These are phyloP conservation scores for Pyrus hybrid DNA, from an alignment of 331 rosid species.

Conservation along the genomic window DNA sequence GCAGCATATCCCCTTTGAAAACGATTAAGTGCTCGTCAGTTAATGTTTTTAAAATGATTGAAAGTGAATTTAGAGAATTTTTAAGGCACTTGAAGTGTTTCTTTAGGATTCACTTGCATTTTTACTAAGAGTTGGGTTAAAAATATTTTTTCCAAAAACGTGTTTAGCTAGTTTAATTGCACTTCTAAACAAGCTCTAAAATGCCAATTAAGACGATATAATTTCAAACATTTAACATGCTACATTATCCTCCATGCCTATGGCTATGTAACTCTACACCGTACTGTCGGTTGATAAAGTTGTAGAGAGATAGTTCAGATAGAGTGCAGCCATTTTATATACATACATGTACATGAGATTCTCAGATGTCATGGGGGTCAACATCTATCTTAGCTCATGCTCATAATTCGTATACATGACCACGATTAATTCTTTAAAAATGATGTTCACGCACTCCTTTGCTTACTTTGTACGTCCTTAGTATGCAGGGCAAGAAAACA, in stretches of 20 bases:
- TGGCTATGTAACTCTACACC: neutral
- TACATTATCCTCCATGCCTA: neutral
- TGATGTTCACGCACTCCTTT: neutral
- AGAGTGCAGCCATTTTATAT: constrained; percentile 13
- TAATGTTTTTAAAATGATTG: too few relatives aligned
- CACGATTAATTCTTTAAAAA: neutral
- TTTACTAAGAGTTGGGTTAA: too few relatives aligned
- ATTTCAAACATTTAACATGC: neutral
- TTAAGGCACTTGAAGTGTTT: too few relatives aligned
- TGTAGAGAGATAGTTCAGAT: constrained; percentile 8
- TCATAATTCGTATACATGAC: neutral
- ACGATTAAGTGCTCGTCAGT: neutral
- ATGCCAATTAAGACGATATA: neutral
- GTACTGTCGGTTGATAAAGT: constrained; percentile 28
- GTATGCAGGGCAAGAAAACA: neutral
- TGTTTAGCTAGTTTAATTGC: too few relatives aligned
- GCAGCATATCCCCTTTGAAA: neutral
- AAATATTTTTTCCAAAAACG: too few relatives aligned
- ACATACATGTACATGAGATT: constrained; percentile 5
- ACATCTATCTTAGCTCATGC: neutral
- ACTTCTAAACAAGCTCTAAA: neutral
- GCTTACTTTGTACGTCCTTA: neutral
- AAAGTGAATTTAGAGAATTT: too few relatives aligned
- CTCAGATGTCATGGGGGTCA: constrained; percentile 27
- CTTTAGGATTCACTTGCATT: too few relatives aligned